phyloP scores from a whole-genome alignment of 2,329 filamentous ascomycete genomes.

The Rugonectria rugulosa region DNA sequence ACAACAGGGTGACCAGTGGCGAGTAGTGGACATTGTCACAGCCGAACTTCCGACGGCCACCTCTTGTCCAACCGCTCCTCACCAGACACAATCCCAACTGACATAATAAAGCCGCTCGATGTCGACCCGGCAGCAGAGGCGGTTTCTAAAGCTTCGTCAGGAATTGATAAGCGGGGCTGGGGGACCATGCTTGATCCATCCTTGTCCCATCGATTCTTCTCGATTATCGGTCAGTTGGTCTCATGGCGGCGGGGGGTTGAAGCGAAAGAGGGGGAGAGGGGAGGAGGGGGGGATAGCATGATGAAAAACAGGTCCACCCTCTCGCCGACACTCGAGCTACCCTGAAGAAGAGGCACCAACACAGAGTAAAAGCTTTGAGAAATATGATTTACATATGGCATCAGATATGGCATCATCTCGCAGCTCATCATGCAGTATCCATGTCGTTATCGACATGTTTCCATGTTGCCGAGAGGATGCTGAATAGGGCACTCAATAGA shows the following conservation, averaged over 20 bases:
- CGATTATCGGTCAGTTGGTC: conserved; percentile 1
- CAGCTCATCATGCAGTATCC: background rate
- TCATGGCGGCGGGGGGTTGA: conserved; percentile 8
- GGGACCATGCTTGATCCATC: background rate
- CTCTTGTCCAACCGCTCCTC: too few relatives aligned
- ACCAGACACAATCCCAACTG: too few relatives aligned
- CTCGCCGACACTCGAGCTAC: background rate
- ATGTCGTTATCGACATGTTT: too few relatives aligned
- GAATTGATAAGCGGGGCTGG: conserved; percentile 20
- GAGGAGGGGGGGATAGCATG: too few relatives aligned
- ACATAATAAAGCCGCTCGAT: too few relatives aligned
- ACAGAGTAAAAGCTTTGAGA: background rate
- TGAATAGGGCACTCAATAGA: too few relatives aligned
- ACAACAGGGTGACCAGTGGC: too few relatives aligned
- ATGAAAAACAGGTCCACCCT: background rate
- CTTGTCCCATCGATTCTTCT: background rate
- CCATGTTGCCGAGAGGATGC: background rate
- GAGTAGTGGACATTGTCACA: too few relatives aligned
- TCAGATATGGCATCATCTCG: background rate
- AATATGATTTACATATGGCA: background rate
- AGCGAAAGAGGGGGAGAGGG: too few relatives aligned
- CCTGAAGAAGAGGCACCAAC: conserved; percentile 9
- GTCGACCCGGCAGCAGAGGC: background rate
- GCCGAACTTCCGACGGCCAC: background rate
- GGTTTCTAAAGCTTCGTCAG: conserved; percentile 15